Evolutionary conservation across 2,329 filamentous ascomycete species (phyloP), one percentile per base, ranked within the genome.

Genomic region (Trichoderma sp.): DNA sequence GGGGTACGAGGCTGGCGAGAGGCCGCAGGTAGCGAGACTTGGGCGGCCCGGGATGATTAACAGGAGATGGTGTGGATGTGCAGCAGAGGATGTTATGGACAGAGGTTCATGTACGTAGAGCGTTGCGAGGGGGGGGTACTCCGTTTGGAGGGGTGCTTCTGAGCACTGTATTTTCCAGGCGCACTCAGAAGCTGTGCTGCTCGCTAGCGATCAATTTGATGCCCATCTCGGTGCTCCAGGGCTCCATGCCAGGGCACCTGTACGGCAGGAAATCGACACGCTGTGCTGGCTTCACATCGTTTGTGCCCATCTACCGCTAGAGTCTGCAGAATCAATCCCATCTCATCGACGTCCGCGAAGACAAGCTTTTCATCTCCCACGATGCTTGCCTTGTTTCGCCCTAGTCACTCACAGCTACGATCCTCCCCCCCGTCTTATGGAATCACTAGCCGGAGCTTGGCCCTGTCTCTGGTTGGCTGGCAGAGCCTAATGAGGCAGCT

Each of bases 381-480:
- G 17, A 59, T 37, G 59, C 45, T 57, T 45, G 27, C 35, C 34
- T 45, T 29, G 35, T 53, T 27, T 53, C 45, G 22, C 22, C 35
- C 50, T 53, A 63, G 59, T 10, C 19, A 5, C 45, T 29, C 34
- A 9, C n/a, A 58, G 22, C 22, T 25, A 32, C 34, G 22, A 50
- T 52, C 53, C 53, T 19, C 34, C 19, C 53, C 53, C 45, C 34
- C 19, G 53, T 60, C 37, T 39, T 52, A 45, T 53, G 27, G 57
- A 60, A 60, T 19, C 39, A 34, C 22, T 32, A 32, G 45, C n/a
- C 60, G 15, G 27, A 64, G 50, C 48, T 32, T 65, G 37, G 35
- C 52, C 19, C 37, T 29, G 45, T 15, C 22, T 53, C 48, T 64
- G 60, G 60, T 64, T 64, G 60, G 60, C 48, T 64, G 48, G 13